These are phyloP conservation scores for Uromyces viciae-fabae DNA, from an alignment of 1,284 basidiomycete genomes.

Conservation along the genomic window DNA sequence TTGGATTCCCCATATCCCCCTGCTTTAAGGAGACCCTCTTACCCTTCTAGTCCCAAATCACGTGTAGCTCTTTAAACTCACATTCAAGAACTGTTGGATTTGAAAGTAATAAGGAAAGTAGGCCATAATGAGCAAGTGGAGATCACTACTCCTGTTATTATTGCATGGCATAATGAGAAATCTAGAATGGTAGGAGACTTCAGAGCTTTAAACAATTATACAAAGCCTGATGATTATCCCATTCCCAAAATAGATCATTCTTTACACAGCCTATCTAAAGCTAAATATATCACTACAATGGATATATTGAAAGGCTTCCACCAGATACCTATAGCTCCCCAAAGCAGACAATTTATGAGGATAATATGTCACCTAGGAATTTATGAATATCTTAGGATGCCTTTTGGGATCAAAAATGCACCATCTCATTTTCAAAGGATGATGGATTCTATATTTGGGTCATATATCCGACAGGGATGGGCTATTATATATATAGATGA, in stretches of 20 bases:
- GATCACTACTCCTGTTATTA: not conserved
- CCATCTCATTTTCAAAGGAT: conserved; percentile 28
- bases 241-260: not conserved
- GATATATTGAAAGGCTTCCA: conserved; percentile 23
- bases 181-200: not conserved
- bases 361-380: not conserved
- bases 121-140: not conserved
- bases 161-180: conserved; percentile 1
- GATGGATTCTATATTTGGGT: not conserved
- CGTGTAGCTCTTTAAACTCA: not conserved
- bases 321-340: not conserved
- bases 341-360: not conserved
- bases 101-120: not conserved
- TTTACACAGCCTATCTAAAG: not conserved
- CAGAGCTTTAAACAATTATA: not conserved
- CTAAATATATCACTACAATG: not conserved
- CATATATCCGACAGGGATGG: conserved; percentile 6
- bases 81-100: not conserved
- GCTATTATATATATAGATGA: not conserved
- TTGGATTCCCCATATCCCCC: not conserved
- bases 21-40: not conserved
- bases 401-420: not conserved
- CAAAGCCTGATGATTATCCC: not conserved
- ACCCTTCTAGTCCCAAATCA: not conserved
- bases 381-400: conserved; percentile 8